Conservation (phyloP, 2,329 filamentous ascomycete species). For the Trichoderma sp. region DNA sequence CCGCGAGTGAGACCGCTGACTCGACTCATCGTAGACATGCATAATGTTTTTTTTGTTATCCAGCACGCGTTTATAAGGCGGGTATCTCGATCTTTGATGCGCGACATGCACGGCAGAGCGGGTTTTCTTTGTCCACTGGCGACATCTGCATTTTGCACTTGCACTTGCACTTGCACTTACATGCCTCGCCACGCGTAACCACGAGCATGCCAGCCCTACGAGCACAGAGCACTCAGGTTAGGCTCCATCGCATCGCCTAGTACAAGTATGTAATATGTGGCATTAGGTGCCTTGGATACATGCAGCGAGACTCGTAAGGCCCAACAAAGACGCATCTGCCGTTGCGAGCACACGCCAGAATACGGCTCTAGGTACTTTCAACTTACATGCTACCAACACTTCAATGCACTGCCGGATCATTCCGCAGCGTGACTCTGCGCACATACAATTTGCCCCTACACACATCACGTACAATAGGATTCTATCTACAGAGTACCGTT, state of each 20-base stretch:
- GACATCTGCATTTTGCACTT: background rate
- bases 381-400: background rate
- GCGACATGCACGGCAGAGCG: background rate
- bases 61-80: background rate
- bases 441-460: background rate
- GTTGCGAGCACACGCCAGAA: constrained; percentile 2
- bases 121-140: background rate
- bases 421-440: background rate
- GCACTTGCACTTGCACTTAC: background rate
- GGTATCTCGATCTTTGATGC: background rate
- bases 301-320: background rate
- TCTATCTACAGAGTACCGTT: background rate
- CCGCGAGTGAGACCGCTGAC: background rate
- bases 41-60: background rate
- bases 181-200: background rate
- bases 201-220: constrained; percentile 14
- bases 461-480: background rate
- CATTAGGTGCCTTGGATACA: background rate
- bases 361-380: background rate
- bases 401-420: background rate
- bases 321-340: background rate
- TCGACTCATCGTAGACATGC: constrained; percentile 12
- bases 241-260: background rate
- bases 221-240: background rate
- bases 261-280: background rate